phyloP scores from a whole-genome alignment of 192 early-diverging fungal species.

The Martensiomyces pterosporus region DNA sequence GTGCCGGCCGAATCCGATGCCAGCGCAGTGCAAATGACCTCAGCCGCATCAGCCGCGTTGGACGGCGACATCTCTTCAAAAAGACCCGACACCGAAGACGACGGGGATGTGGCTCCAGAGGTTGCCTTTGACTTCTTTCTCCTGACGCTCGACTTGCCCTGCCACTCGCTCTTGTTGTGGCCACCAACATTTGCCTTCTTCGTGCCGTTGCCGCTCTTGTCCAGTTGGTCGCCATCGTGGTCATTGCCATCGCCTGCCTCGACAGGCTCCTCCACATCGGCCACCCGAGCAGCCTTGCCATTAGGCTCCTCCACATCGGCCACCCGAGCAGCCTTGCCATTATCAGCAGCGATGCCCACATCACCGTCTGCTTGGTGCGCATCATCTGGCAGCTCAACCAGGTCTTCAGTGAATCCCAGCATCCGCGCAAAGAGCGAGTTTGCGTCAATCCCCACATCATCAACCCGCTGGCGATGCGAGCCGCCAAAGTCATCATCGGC shows the following conservation, averaged over 20 bases:
- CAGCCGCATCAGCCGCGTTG: slow-evolving; percentile 20
- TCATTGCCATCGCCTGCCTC: too few species aligned
- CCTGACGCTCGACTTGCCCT: too few species aligned
- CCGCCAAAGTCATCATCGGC: too few species aligned
- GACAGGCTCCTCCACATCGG: background rate
- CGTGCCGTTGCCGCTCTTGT: background rate
- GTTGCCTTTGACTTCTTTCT: slow-evolving; percentile 27
- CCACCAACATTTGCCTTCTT: background rate
- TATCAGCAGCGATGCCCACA: background rate
- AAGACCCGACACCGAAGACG: slow-evolving; percentile 9
- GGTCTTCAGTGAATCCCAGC: slow-evolving; percentile 46
- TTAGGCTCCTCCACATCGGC: background rate
- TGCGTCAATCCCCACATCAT: slow-evolving; percentile 37
- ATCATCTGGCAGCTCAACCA: slow-evolving; percentile 16
- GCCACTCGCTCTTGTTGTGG: slow-evolving; percentile 2
- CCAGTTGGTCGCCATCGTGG: too few species aligned
- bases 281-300: background rate
- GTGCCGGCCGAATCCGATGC: background rate
- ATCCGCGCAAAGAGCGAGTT: slow-evolving; percentile 49
- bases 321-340: background rate
- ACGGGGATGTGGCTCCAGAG: background rate
- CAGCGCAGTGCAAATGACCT: slow-evolving; percentile 30
- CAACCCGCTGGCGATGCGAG: too few species aligned
- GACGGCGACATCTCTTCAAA: slow-evolving; percentile 28
- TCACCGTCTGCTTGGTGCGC: background rate